phyloP scores from a whole-genome alignment of 176 grass and related monocot genomes.

The Musa itinerans region DNA sequence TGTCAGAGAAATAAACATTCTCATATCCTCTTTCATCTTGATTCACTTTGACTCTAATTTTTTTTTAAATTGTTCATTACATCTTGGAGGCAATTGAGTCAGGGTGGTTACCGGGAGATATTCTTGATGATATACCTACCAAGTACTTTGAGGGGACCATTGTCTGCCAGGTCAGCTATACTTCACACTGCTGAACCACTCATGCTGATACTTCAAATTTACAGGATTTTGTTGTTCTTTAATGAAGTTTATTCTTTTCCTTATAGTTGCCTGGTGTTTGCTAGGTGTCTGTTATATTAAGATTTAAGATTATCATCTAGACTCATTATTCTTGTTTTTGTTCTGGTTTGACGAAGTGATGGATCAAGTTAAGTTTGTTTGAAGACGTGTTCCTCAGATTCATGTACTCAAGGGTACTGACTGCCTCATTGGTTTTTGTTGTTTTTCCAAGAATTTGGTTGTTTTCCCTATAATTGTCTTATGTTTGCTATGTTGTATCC shows the following conservation, averaged over 20 bases:
- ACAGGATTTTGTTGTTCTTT: slow-evolving; percentile 10
- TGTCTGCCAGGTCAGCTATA: slow-evolving; percentile 71
- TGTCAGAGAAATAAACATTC: not conserved
- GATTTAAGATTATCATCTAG: not conserved
- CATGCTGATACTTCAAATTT: slow-evolving; percentile 6
- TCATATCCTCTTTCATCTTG: too few species aligned
- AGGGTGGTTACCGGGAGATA: slow-evolving; percentile 75
- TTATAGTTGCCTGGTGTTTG: not conserved
- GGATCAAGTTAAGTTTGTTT: not conserved
- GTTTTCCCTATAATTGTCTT: too few species aligned
- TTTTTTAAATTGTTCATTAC: not conserved
- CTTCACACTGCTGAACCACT: not conserved
- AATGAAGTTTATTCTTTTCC: not conserved
- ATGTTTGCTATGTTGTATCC: too few species aligned
- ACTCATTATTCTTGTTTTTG: not conserved
- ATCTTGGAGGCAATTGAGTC: slow-evolving; percentile 59
- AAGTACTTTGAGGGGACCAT: slow-evolving; percentile 76
- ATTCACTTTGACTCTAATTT: not conserved
- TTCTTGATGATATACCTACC: slow-evolving; percentile 89
- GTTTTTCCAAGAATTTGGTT: too few species aligned
- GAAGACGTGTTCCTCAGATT: too few species aligned
- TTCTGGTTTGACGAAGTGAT: not conserved
- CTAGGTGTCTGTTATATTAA: not conserved
- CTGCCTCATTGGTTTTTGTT: too few species aligned
- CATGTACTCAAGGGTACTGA: not conserved